Evolutionary conservation across 2,329 filamentous ascomycete species (phyloP).

Genomic region (Zymoseptoria brevis): DNA sequence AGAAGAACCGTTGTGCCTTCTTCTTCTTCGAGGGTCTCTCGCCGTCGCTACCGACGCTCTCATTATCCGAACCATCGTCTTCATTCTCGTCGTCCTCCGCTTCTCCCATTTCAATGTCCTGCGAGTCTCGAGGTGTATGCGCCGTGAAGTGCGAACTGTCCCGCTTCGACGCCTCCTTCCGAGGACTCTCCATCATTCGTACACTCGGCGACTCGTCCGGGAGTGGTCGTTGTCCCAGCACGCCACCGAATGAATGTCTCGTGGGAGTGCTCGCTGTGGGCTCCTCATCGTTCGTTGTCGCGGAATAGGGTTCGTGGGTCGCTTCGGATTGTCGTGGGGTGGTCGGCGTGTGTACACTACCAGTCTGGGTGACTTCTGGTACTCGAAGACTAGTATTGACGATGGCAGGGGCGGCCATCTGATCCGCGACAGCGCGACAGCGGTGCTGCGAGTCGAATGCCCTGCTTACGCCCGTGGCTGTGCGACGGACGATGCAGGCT

Average conservation of each 20-base stretch:
- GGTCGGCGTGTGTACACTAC: constrained; percentile 49
- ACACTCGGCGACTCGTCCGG: constrained; percentile 23
- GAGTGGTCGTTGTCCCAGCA: constrained; percentile 41
- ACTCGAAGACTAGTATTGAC: constrained; percentile 20
- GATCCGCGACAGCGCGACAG: constrained; percentile 5
- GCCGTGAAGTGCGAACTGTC: constrained; percentile 55
- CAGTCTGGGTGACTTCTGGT: constrained; percentile 37
- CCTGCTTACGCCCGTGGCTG: constrained; percentile 15
- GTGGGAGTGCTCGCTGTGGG: constrained; percentile 54
- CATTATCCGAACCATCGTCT: constrained; percentile 48
- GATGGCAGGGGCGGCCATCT: constrained; percentile 35
- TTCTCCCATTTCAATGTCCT: constrained; percentile 65
- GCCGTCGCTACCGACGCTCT: constrained; percentile 47
- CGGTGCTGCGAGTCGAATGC: constrained; percentile 4
- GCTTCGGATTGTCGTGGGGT: constrained; percentile 43
- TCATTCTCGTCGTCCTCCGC: constrained; percentile 67
- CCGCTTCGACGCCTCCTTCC: constrained; percentile 35
- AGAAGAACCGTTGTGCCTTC: constrained; percentile 93
- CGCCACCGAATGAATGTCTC: constrained; percentile 43
- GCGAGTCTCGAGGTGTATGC: constrained; percentile 50
- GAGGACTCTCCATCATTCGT: constrained; percentile 17
- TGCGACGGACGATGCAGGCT: constrained; percentile 9
- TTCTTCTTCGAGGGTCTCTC: constrained; percentile 85
- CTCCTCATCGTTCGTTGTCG: constrained; percentile 33
- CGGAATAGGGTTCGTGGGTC: constrained; percentile 32